A percentile compares a stretch with the other conserved stretches of the same genome.
Evolutionary conservation across 371 early-diverging fungal species (phyloP).

Genomic region (Apophysomyces sp.): DNA sequence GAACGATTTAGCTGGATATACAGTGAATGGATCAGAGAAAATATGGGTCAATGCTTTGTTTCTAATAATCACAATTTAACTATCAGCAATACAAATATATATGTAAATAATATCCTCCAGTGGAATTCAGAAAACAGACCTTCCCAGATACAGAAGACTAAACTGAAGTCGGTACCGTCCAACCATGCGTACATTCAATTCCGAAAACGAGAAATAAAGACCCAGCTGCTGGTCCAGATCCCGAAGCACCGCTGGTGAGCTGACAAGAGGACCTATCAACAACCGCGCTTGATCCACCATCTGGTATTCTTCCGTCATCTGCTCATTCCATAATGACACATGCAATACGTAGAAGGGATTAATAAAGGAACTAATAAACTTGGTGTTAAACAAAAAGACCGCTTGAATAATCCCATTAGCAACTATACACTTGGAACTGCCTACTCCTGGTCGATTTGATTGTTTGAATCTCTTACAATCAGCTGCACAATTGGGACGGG

Average conservation of each 20-base stretch:
- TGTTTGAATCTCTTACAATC: conserved; percentile 10
- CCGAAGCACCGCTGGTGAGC: conserved; percentile 46
- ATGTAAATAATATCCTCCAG: too few relatives aligned
- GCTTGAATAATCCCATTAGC: neutral
- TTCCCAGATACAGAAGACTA: conserved; percentile 32
- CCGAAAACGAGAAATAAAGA: conserved; percentile 57
- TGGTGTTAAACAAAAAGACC: neutral
- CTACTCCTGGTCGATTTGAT: conserved; percentile 4
- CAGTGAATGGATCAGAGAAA: conserved; percentile 48
- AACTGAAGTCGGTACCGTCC: conserved; percentile 48
- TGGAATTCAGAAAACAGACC: conserved; percentile 11
- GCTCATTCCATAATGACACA: conserved; percentile 24
- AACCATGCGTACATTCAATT: conserved; percentile 42
- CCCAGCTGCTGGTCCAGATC: conserved; percentile 46
- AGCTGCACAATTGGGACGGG: conserved; percentile 69
- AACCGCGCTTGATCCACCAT: conserved; percentile 17
- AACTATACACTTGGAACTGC: conserved; percentile 1
- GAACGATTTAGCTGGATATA: conserved; percentile 55
- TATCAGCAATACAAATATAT: too few relatives aligned
- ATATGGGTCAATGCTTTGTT: conserved; percentile 21
- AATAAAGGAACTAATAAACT: neutral
- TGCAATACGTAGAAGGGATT: conserved; percentile 27
- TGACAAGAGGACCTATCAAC: conserved; percentile 57
- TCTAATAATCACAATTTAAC: conserved; percentile 18
- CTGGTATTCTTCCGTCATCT: conserved; percentile 17